Conservation (phyloP, 495 filamentous ascomycete genomes). For the Neurospora discreta region DNA sequence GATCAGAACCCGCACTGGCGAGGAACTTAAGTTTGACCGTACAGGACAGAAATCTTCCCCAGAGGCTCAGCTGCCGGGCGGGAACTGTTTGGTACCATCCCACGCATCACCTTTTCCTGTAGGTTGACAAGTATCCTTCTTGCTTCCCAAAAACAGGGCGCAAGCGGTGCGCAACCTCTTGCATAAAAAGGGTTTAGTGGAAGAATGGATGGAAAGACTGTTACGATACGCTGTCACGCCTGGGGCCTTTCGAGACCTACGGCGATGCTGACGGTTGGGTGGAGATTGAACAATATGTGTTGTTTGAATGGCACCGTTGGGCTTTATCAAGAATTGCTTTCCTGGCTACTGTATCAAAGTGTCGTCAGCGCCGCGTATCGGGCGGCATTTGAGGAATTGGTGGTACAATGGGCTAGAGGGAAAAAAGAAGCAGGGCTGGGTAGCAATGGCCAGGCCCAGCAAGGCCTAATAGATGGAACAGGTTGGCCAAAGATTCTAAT, state of each 20-base stretch:
- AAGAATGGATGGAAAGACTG: neutral
- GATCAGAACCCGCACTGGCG: neutral
- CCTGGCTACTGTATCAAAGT: neutral
- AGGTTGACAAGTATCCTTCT: neutral
- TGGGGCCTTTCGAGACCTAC: neutral
- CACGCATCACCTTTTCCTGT: neutral
- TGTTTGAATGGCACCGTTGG: neutral
- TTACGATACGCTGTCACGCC: neutral
- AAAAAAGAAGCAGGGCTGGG: constrained; percentile 1
- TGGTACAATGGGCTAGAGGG: constrained; percentile 11
- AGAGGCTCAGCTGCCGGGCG: neutral
- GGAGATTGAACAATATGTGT: neutral
- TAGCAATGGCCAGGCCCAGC: constrained; percentile 4
- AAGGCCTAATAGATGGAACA: neutral
- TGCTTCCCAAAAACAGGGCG: neutral
- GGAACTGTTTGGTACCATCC: neutral
- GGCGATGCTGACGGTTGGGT: neutral
- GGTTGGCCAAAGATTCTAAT: neutral
- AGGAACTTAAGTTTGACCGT: neutral
- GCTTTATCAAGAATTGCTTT: neutral
- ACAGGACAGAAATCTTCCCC: neutral
- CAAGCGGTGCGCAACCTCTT: neutral
- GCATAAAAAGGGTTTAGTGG: neutral
- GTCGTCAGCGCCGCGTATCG: constrained; percentile 5
- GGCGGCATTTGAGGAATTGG: constrained; percentile 4